phyloP scores from a whole-genome alignment of 202 grass and related monocot genomes.

The Dendrocalamus latiflorus region DNA sequence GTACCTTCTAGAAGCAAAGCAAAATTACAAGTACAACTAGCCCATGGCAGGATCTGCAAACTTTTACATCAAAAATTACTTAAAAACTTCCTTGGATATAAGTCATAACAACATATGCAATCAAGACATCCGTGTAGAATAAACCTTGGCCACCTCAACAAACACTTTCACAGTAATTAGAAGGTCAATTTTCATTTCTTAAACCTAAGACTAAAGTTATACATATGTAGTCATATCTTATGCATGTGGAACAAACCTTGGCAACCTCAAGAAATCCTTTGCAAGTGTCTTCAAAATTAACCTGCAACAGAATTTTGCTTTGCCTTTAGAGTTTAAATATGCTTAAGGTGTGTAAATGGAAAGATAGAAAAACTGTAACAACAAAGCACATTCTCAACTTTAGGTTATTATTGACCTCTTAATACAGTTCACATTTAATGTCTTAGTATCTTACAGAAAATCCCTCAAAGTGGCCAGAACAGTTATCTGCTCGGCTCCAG shows the following conservation, averaged over 20 bases:
- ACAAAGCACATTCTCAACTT: slow-evolving; percentile 17
- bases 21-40: not conserved
- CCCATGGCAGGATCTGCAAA: not conserved
- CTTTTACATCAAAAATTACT: not conserved
- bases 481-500: not conserved
- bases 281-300: slow-evolving; percentile 99
- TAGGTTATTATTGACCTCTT: not conserved
- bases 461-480: not conserved
- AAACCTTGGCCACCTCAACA: not conserved
- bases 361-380: slow-evolving; percentile 18
- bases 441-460: slow-evolving; percentile 7
- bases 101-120: not conserved
- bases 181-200: not conserved
- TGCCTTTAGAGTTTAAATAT: slow-evolving; percentile 28
- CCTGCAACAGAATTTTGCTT: slow-evolving; percentile 49
- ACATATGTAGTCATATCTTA: slow-evolving; percentile 13
- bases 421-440: not conserved
- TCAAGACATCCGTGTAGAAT: not conserved
- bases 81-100: not conserved
- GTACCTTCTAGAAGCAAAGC: not conserved
- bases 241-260: slow-evolving; percentile 71
- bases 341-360: not conserved
- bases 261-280: slow-evolving; percentile 99
- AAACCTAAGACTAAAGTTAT: slow-evolving; percentile 12
- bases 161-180: slow-evolving; percentile 10